These are phyloP conservation scores for Parmales sp. DNA, from an alignment of 108 stramenopile species.

Conservation along the genomic window DNA sequence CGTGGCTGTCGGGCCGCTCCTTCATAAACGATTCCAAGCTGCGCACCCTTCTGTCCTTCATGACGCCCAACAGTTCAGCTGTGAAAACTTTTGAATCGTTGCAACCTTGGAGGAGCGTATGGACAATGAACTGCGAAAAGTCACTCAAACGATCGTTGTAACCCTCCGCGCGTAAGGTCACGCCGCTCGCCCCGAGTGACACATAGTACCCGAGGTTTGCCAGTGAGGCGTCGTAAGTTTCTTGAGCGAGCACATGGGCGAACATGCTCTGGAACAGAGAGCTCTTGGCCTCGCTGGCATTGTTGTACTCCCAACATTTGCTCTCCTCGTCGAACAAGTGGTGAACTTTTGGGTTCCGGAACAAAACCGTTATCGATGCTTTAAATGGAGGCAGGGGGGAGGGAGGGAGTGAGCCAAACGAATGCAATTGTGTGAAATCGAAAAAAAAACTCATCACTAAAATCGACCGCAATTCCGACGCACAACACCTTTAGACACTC, in stretches of 20 bases:
- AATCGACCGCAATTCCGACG: too few species aligned
- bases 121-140: conserved; percentile 59
- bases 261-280: conserved; percentile 46
- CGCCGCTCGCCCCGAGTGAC: conserved; percentile 48
- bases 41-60: neutral
- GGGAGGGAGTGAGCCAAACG: too few species aligned
- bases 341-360: conserved; percentile 47
- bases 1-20: neutral
- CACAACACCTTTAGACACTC: too few species aligned
- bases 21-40: neutral
- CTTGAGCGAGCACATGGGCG: conserved; percentile 56
- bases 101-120: conserved; percentile 47
- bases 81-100: neutral
- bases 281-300: conserved; percentile 37
- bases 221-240: conserved; percentile 66
- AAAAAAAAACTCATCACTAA: too few species aligned
- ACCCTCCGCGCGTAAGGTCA: conserved; percentile 50
- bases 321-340: conserved; percentile 25
- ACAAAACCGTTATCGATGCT: conserved; percentile 42
- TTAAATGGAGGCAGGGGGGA: too few species aligned
- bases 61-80: neutral
- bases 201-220: conserved; percentile 62
- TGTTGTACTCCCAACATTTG: conserved; percentile 40
- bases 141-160: conserved; percentile 63
- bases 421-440: too few species aligned